Percentiles rank a stretch among this genome's conserved stretches.
These are phyloP conservation scores for Candida ovalis DNA, from an alignment of 805 yeast genomes.

Conservation along the genomic window DNA sequence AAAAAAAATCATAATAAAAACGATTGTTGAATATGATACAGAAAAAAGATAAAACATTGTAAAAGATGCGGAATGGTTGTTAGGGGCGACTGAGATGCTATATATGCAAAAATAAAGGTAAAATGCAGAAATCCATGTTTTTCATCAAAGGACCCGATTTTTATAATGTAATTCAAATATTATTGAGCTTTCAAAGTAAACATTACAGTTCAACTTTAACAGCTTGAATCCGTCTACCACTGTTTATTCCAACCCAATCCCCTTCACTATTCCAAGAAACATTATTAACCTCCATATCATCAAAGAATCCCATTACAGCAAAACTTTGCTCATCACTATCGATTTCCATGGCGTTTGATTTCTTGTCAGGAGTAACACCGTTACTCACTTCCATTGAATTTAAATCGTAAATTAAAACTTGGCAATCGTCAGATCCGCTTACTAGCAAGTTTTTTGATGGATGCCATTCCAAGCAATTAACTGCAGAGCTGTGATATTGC, in stretches of 20 bases:
- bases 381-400: constrained; percentile 22
- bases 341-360: background rate
- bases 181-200: background rate
- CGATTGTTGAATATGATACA: too few species aligned
- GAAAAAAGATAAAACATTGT: too few species aligned
- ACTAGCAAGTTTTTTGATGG: constrained; percentile 62
- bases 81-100: too few species aligned
- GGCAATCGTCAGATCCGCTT: constrained; percentile 72
- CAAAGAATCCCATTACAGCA: constrained; percentile 47
- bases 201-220: constrained; percentile 30
- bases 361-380: constrained; percentile 1
- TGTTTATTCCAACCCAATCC: constrained; percentile 75
- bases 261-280: constrained; percentile 71
- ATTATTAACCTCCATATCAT: constrained; percentile 69
- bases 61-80: too few species aligned
- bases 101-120: too few species aligned
- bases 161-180: background rate
- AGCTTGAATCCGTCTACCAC: constrained; percentile 68
- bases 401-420: constrained; percentile 67
- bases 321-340: constrained; percentile 18
- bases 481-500: constrained; percentile 61
- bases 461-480: constrained; percentile 82
- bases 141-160: too few species aligned
- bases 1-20: too few species aligned
- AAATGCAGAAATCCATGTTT: too few species aligned